Conservation (phyloP, 176 grass and related monocot species). For the Triticum aestivum region IWGSC_CS_RefSeq_v2.1 NC_057799.1:13799964-13800463, state of each 20-base stretch:
- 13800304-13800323: not conserved
- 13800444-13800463: conserved; percentile 89
- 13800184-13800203: not conserved
- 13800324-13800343: not conserved
- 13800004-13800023: not conserved
- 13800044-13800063: not conserved
- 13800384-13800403: conserved; percentile 18
- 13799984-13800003: not conserved
- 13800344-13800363: conserved; percentile 8
- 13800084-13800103: not conserved
- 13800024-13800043: not conserved
- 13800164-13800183: not conserved
- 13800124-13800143: not conserved
- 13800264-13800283: not conserved
- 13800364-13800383: conserved; percentile 13
- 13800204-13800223: not conserved
- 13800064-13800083: not conserved
- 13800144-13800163: not conserved
- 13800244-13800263: not conserved
- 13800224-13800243: not conserved
- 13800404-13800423: conserved; percentile 86
- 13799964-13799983: not conserved
- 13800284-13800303: not conserved
- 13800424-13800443: conserved; percentile 87
- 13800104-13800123: not conserved